Base-by-base conservation (phyloP, 768 basidiomycete species). In the Hygrophorus pudorinus region DNA sequence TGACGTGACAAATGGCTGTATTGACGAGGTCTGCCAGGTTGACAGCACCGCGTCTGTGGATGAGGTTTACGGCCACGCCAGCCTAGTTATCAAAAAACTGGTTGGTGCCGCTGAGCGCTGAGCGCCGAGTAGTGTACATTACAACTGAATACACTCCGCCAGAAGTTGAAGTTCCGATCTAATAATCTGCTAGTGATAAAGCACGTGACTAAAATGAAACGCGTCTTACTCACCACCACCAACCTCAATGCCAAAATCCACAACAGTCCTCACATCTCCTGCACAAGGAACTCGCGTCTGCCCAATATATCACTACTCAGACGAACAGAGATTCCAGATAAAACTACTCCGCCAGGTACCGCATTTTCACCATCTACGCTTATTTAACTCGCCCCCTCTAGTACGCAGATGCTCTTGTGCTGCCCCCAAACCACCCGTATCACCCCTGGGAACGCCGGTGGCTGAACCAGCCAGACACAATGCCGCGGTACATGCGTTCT, bases 401-500 rank as follows among this genome's bases (percentile, higher is more conserved):
- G 88, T 85, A 85, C 52, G 78, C 85, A 21, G 53, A 75, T 17
- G 67, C 74, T n/a, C 63, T 85, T 32, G 55, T 73, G 4, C 68
- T 92, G 3, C 81, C 86, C 2, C 52, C 69, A 30, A 68, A 72
- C 10, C 85, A 93, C 55, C 63, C 80, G 5, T 92, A 92, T 55
- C 56, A 78, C 47, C 65, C 71, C 40, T 89, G 85, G 85, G 89
- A 93, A 60, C 59, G 67, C 14, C 73, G 81, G 47, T 93, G 88
- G 82, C 63, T 93, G 4, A 65, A 68, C 50, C 76, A 64, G 59
- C 72, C 76, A 30, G 86, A 79, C 61, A 88, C 73, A 5, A 62
- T 79, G 16, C 67, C 75, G 18, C 78, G 89, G 11, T 93, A 91
- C 56, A 78, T 88, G 73, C 78, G 89, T 24, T 86, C 89, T 0